Evolutionary conservation across 495 filamentous ascomycete species (phyloP).

Genomic region (Pyronema omphalodes): DNA sequence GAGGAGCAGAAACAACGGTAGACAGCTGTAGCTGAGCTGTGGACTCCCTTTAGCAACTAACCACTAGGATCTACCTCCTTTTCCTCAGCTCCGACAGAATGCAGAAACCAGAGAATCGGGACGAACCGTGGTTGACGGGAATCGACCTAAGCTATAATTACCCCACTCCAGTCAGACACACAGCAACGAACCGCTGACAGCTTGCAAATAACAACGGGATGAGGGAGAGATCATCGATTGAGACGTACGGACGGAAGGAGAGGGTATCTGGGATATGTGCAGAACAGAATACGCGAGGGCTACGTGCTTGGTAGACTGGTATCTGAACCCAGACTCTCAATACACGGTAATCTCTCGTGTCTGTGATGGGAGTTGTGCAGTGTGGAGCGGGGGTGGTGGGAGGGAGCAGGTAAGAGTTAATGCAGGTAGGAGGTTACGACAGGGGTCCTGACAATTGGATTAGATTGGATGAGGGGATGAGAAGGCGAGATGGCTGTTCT

Average conservation of each 20-base stretch:
- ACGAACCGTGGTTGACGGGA: background rate
- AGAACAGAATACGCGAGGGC: too few relatives aligned
- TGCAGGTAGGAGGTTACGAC: background rate
- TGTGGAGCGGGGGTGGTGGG: too few relatives aligned
- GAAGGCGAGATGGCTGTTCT: background rate
- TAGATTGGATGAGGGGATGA: constrained; percentile 2
- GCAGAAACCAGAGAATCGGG: background rate
- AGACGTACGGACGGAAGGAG: background rate
- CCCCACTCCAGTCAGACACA: constrained; percentile 1
- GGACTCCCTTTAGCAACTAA: background rate
- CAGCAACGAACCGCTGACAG: background rate
- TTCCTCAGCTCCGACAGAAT: background rate
- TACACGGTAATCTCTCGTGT: too few relatives aligned
- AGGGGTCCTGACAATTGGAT: constrained; percentile 1
- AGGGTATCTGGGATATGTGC: too few relatives aligned
- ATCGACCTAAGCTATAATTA: background rate
- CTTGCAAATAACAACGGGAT: background rate
- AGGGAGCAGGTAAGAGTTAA: background rate
- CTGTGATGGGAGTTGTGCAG: too few relatives aligned
- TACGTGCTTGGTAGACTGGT: too few relatives aligned
- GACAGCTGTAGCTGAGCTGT: constrained; percentile 5
- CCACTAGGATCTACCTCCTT: background rate
- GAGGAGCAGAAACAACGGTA: background rate
- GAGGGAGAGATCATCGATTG: background rate
- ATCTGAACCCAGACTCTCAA: too few relatives aligned